Percentiles rank a stretch among this genome's conserved stretches.
phyloP scores from a whole-genome alignment of 768 basidiomycete genomes.

The Clavaria fumosa region DNA sequence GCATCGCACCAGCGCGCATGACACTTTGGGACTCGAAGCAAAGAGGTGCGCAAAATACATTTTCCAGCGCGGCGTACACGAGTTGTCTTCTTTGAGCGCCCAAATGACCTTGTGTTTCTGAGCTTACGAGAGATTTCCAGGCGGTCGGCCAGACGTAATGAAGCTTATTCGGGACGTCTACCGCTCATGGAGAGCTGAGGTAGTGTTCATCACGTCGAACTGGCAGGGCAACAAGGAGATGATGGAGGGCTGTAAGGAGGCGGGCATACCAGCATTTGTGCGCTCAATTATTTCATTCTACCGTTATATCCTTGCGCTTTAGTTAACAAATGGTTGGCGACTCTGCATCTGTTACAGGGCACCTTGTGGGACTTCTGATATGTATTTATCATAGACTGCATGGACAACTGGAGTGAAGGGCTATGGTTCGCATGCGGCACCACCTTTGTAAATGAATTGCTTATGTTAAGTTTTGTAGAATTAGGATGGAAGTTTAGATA shows the following conservation, averaged over 20 bases:
- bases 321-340: too few species aligned
- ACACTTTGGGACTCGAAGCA: slow-evolving; percentile 66
- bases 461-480: too few species aligned
- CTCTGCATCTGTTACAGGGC: too few species aligned
- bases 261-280: slow-evolving; percentile 37
- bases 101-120: neutral
- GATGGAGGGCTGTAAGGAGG: slow-evolving; percentile 61
- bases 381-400: slow-evolving; percentile 3
- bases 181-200: slow-evolving; percentile 57
- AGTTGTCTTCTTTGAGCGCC: neutral
- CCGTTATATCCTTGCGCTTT: too few species aligned
- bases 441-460: too few species aligned
- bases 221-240: slow-evolving; percentile 64
- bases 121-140: neutral
- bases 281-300: neutral
- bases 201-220: slow-evolving; percentile 80
- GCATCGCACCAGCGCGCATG: slow-evolving; percentile 59
- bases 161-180: slow-evolving; percentile 58
- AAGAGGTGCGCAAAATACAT: too few species aligned
- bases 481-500: too few species aligned
- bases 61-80: too few species aligned
- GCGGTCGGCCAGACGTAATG: slow-evolving; percentile 62
- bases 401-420: too few species aligned
- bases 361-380: slow-evolving; percentile 60
- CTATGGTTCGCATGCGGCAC: too few species aligned